Conservation (phyloP, 208 protist genomes). For the Leishmania guyanensis region DNA sequence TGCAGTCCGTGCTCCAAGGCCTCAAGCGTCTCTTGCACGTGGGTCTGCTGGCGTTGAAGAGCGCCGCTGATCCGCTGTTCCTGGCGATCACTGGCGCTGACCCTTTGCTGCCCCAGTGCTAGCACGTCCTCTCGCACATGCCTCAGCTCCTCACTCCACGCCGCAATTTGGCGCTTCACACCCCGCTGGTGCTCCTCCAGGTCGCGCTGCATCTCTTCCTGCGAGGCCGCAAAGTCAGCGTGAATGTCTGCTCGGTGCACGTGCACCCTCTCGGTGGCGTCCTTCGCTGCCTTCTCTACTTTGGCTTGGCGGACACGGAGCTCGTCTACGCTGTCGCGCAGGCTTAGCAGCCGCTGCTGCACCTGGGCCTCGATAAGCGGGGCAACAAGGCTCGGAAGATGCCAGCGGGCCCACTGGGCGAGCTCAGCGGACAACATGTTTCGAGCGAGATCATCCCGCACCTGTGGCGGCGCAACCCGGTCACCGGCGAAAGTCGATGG, state of each 20-base stretch:
- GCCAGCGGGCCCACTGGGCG: constrained; percentile 22
- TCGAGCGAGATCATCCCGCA: constrained; percentile 21
- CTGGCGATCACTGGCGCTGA: constrained; percentile 7
- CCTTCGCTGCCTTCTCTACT: constrained; percentile 21
- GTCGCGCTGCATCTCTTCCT: constrained; percentile 14
- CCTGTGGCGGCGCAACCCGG: neutral
- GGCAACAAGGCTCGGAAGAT: constrained; percentile 30
- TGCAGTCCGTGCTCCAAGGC: constrained; percentile 42
- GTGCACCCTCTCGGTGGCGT: constrained; percentile 28
- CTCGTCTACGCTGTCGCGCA: constrained; percentile 26
- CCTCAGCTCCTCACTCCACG: constrained; percentile 39
- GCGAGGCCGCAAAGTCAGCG: constrained; percentile 25
- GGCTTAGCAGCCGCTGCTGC: constrained; percentile 24
- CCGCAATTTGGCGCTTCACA: constrained; percentile 19
- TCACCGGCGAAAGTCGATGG: neutral
- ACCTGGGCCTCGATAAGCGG: constrained; percentile 44
- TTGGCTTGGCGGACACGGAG: constrained; percentile 20
- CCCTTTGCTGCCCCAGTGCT: constrained; percentile 28
- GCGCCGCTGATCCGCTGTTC: constrained; percentile 57
- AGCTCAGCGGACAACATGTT: constrained; percentile 30
- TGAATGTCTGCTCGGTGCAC: constrained; percentile 23
- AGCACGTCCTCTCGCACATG: constrained; percentile 43
- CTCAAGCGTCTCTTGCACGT: constrained; percentile 43
- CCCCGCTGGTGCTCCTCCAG: constrained; percentile 25
- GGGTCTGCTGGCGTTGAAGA: constrained; percentile 48